Base-by-base conservation (phyloP, 768 basidiomycete genomes). In the Phlebiopsis flavidoalba region DNA sequence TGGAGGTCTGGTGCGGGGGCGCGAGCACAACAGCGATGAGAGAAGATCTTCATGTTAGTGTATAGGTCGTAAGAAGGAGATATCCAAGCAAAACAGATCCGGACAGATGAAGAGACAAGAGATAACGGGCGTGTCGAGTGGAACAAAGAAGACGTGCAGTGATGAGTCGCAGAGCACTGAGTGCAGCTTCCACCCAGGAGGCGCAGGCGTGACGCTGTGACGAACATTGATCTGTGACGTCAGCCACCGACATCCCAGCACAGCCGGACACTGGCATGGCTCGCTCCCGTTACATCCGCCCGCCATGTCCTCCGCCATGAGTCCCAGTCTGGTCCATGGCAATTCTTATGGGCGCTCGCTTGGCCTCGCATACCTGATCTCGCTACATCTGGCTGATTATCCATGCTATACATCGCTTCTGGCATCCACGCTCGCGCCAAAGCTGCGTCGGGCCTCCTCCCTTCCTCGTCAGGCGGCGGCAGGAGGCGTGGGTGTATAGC, bases 41-140 rank as follows among this genome's bases (percentile, higher is more conserved):
- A 86, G 71, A 81, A 95, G 66, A 97, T 80, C 84, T 95, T 97
- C 93, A 96, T 95, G 95, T 95, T 58, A 56, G 77, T 43, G 40
- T 62, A 35, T 22, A 37, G 22, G 53, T 24, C 5, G 55, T 33
- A 21, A 36, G 35, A 35, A 17, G 2, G 33, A 55, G 43, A 24
- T 55, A 55, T 12, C 11, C 12, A 12, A 43, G 40, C 40, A 43
- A 43, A 31, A 31, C 26, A 31, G 6, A 31, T 31, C 26, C 26
- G 26, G 6, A 31, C 26, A 31, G 53, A 5, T 36, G 19, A 33
- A 51, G 10, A 53, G 24, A 47, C 52, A 36, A 53, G 3, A 51
- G 58, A 43, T 50, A 51, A 47, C 26, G 24, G 11, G 0, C 43
- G 37, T 49, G 51, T 21, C 19, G 58, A 21, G 26, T 31, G 3